phyloP scores from a whole-genome alignment of 1,284 basidiomycete genomes.

The Melanopsichium pennsylvanicum region DNA sequence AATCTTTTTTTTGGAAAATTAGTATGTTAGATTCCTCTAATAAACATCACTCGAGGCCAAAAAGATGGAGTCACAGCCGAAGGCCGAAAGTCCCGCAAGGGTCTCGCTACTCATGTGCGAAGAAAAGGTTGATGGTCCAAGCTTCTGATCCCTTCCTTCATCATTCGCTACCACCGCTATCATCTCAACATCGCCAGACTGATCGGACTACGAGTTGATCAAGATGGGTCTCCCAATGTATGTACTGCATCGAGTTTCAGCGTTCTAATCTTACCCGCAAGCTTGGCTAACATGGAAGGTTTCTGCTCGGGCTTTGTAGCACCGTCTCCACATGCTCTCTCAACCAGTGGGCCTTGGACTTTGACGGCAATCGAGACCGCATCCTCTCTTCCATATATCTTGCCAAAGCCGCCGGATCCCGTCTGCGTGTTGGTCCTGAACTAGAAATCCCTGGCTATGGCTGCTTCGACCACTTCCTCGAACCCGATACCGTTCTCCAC shows the following conservation, averaged over 20 bases:
- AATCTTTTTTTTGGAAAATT: too few relatives aligned
- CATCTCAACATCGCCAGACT: background rate
- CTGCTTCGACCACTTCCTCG: conserved; percentile 61
- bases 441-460: conserved; percentile 85
- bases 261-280: background rate
- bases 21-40: background rate
- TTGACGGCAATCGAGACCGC: conserved; percentile 81
- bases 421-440: conserved; percentile 94
- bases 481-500: conserved; percentile 59
- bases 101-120: background rate
- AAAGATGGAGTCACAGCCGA: background rate
- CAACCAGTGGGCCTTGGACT: conserved; percentile 96
- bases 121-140: conserved; percentile 4
- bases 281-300: background rate
- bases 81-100: conserved; percentile 2
- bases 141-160: conserved; percentile 1
- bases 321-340: conserved; percentile 74
- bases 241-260: too few relatives aligned
- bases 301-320: conserved; percentile 9
- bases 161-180: background rate
- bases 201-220: background rate
- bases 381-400: conserved; percentile 87
- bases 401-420: conserved; percentile 88
- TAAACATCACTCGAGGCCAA: too few relatives aligned
- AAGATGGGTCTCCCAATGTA: conserved; percentile 44